Evolutionary conservation across 768 basidiomycete genomes (phyloP).

Genomic region (Trametopsis cervina): DNA sequence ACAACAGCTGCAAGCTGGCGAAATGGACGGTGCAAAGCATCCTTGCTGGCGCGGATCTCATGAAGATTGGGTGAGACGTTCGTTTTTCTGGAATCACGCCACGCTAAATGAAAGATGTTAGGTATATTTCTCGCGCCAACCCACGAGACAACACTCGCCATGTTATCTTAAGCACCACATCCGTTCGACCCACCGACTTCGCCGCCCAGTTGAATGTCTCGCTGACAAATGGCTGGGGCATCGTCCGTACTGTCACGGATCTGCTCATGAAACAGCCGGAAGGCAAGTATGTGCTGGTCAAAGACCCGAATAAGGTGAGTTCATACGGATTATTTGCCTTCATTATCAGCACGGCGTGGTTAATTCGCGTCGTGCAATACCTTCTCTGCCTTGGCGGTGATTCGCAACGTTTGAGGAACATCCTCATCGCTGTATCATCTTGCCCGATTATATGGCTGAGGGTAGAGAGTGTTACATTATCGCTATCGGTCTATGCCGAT

Average conservation of each 20-base stretch:
- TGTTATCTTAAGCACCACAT: slow-evolving; percentile 90
- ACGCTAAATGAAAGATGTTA: slow-evolving; percentile 25
- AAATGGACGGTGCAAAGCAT: slow-evolving; percentile 97
- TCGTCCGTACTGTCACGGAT: slow-evolving; percentile 91
- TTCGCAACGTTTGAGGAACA: too few relatives aligned
- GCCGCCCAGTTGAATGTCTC: slow-evolving; percentile 94
- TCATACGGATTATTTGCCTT: slow-evolving; percentile 6
- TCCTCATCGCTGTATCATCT: too few relatives aligned
- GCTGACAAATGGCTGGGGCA: slow-evolving; percentile 95
- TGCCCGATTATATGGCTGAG: too few relatives aligned
- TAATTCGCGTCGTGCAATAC: too few relatives aligned
- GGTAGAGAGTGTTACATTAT: too few relatives aligned
- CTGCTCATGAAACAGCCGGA: slow-evolving; percentile 95
- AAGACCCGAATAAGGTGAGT: slow-evolving; percentile 94
- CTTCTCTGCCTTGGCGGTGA: too few relatives aligned
- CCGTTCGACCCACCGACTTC: slow-evolving; percentile 91
- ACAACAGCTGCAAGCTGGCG: slow-evolving; percentile 95
- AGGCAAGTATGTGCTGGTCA: slow-evolving; percentile 95
- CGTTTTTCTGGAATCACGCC: too few relatives aligned
- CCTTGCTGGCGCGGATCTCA: slow-evolving; percentile 88
- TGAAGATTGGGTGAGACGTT: slow-evolving; percentile 88
- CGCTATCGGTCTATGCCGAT: too few relatives aligned
- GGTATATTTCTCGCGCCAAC: slow-evolving; percentile 91
- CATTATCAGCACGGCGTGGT: too few relatives aligned
- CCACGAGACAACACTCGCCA: slow-evolving; percentile 94